These are phyloP conservation scores for Hypoxylon fragiforme DNA, from an alignment of 495 filamentous ascomycete species.

Conservation along the genomic window DNA sequence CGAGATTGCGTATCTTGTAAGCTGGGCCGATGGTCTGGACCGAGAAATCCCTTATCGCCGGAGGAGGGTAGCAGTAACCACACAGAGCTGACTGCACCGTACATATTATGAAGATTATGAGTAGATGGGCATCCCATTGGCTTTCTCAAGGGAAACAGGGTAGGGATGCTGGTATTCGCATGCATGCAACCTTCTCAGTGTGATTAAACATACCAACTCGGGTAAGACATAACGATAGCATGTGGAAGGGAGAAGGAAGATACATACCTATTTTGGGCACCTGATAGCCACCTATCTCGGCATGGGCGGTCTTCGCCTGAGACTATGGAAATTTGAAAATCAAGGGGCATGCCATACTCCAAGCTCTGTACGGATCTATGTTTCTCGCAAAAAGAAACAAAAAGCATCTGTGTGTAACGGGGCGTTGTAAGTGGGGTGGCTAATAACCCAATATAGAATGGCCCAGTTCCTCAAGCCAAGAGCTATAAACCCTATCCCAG, in stretches of 20 bases:
- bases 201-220: constrained; percentile 16
- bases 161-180: constrained; percentile 19
- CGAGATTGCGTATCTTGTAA: not conserved
- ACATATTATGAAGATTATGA: constrained; percentile 2
- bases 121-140: constrained; percentile 7
- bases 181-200: constrained; percentile 20
- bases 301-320: constrained; percentile 15
- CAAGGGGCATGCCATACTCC: constrained; percentile 18
- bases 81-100: constrained; percentile 3
- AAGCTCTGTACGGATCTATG: constrained; percentile 5
- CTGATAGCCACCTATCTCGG: constrained; percentile 6
- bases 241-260: constrained; percentile 8
- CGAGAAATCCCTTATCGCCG: constrained; percentile 12
- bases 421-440: constrained; percentile 12
- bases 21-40: constrained; percentile 7
- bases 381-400: constrained; percentile 20
- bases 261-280: constrained; percentile 12
- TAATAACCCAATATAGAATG: constrained; percentile 21
- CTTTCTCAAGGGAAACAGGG: not conserved
- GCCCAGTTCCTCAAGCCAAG: constrained; percentile 4
- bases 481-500: constrained; percentile 8
- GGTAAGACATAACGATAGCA: constrained; percentile 27
- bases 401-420: constrained; percentile 22
- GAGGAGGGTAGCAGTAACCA: not conserved
- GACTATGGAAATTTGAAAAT: too few species aligned